Conservation (phyloP, 768 basidiomycete species). For the Boletus insuetus region DNA sequence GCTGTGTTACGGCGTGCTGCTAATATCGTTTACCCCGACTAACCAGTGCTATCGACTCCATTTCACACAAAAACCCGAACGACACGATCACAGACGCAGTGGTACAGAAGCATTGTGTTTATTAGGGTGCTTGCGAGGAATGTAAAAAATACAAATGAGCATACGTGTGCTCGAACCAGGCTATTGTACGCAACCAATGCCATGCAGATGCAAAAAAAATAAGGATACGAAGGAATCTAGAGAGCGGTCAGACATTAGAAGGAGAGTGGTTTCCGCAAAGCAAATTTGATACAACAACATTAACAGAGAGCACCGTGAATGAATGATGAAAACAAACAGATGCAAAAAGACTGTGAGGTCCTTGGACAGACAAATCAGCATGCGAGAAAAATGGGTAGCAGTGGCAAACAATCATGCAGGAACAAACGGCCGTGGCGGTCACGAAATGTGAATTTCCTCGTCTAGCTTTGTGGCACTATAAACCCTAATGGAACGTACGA, state of each 20-base stretch:
- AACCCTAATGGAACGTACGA: conserved; percentile 52
- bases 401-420: not conserved
- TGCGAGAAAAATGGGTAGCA: not conserved
- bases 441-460: conserved; percentile 25
- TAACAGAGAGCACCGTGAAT: not conserved
- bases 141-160: conserved; percentile 21
- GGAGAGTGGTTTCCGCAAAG: conserved; percentile 6
- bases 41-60: no score
- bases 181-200: conserved; percentile 6
- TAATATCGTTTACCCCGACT: no score
- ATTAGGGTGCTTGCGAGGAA: conserved; percentile 5
- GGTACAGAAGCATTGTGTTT: not conserved
- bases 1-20: conserved; percentile 49
- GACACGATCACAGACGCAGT: no score
- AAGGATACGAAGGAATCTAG: conserved; percentile 9
- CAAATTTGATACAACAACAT: conserved; percentile 13
- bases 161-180: not conserved
- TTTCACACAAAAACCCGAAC: no score
- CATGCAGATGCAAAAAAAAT: conserved; percentile 9
- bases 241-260: not conserved
- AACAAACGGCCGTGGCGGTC: conserved; percentile 4
- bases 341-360: conserved; percentile 17
- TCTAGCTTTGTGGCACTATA: conserved; percentile 48
- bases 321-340: not conserved
- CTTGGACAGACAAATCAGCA: conserved; percentile 8